A percentile compares a stretch with the other conserved stretches of the same genome.
Conservation (phyloP, 805 yeast genomes). For the Saccharomyces mikatae region DNA sequence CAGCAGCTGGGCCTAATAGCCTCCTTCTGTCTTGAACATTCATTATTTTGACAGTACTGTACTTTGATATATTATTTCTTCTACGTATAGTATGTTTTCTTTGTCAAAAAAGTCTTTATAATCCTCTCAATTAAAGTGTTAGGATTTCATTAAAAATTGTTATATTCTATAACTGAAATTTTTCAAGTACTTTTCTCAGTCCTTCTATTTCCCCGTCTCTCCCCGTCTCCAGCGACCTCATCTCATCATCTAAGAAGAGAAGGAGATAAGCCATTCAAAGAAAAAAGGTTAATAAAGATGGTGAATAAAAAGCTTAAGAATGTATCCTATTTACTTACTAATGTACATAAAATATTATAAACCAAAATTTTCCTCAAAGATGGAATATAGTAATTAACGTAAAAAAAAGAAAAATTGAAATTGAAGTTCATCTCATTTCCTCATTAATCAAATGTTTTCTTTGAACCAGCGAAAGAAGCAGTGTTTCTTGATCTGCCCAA, state of each 20-base stretch:
- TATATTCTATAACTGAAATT: not conserved
- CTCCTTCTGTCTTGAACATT: slow-evolving; percentile 64
- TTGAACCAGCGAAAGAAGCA: slow-evolving; percentile 73
- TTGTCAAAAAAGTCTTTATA: not conserved
- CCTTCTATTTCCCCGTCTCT: not conserved
- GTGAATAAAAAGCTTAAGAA: not conserved
- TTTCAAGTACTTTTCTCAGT: not conserved
- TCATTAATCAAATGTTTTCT: slow-evolving; percentile 67
- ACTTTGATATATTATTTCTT: not conserved
- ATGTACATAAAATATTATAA: not conserved
- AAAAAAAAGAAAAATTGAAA: not conserved
- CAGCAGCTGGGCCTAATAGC: slow-evolving; percentile 72
- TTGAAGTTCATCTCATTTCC: not conserved
- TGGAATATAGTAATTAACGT: not conserved
- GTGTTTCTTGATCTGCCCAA: slow-evolving; percentile 34
- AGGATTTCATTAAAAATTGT: not conserved
- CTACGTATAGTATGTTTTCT: too few species aligned
- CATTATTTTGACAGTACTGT: slow-evolving; percentile 8
- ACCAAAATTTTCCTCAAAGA: not conserved
- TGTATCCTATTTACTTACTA: not conserved
- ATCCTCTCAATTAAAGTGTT: not conserved
- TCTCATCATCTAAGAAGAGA: not conserved
- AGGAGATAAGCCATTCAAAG: not conserved
- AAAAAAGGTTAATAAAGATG: not conserved
- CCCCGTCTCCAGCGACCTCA: not conserved